Conservation (phyloP, 495 filamentous ascomycete genomes). For the Talaromyces stipitatus region DNA sequence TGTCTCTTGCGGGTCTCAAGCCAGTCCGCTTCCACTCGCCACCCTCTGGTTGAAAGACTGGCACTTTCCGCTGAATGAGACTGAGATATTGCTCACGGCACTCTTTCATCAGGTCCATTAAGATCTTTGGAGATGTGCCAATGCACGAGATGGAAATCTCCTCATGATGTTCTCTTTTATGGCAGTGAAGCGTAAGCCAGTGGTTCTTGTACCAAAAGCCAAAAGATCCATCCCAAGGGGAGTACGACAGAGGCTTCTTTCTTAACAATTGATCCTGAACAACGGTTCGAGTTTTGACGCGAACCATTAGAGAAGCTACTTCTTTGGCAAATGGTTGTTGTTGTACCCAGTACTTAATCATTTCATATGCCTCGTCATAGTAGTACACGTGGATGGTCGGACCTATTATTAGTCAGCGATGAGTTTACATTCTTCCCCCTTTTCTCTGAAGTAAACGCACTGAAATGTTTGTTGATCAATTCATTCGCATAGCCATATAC, state of each 20-base stretch:
- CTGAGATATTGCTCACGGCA: constrained; percentile 14
- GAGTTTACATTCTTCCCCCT: not conserved
- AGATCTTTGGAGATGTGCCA: constrained; percentile 6
- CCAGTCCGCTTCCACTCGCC: constrained; percentile 1
- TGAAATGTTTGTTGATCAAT: constrained; percentile 20
- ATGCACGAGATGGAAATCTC: not conserved
- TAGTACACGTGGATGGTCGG: constrained; percentile 20
- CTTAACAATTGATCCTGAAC: constrained; percentile 3
- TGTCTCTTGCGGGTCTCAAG: not conserved
- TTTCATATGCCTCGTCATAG: constrained; percentile 21
- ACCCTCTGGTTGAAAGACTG: not conserved
- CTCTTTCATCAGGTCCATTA: constrained; percentile 15
- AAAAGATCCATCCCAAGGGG: constrained; percentile 19
- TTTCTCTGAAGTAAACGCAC: constrained; percentile 17
- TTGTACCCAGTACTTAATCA: constrained; percentile 17
- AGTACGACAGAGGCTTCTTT: constrained; percentile 23
- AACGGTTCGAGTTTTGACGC: constrained; percentile 10
- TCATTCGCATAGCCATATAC: constrained; percentile 14
- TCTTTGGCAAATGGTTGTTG: constrained; percentile 16
- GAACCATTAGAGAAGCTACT: constrained; percentile 14
- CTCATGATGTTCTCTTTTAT: constrained; percentile 9
- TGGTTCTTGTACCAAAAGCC: constrained; percentile 19
- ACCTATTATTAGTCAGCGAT: constrained; percentile 18
- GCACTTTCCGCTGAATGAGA: constrained; percentile 3
- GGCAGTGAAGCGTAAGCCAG: constrained; percentile 16